Evolutionary conservation across 768 basidiomycete genomes (phyloP), one percentile per base, ranked within the genome.

Genomic region (Chalciporus sphaerocephalus): DNA sequence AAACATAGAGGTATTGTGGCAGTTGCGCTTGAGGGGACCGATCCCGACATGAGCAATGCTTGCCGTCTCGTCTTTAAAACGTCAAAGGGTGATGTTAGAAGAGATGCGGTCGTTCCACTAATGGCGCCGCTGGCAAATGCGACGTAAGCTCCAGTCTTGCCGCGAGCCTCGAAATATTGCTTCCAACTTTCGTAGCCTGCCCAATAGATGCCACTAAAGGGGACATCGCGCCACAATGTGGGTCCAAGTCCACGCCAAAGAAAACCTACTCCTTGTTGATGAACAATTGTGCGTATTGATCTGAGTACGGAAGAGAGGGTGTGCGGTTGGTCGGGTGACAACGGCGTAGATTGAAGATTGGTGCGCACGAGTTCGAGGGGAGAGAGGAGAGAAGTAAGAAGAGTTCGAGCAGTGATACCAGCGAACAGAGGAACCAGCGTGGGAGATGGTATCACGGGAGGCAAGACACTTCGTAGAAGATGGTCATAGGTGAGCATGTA

Each of bases 401-500:
- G 67, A 0, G 89, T 83, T 16, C 96, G 80, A 17, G 92, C 92
- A 38, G 87, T 55, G 40, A 91, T 77, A 28, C 96, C 96, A 11
- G 94, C 86, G 4, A 80, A 55, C 13, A 99, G 76, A 1, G 96
- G 94, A 6, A 79, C 72, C 34, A 82, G 38, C 2, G 70, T 65
- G 25, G 75, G 57, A 43, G 66, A 66, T n/a, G 82, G 72, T 46
- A 87, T 67, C 21, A 88, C 47, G 15, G 78, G 70, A 3, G 86
- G 84, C 10, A 91, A 66, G 32, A 77, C 68, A 35, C 74, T 73
- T 43, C 81, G 78, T 20, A 85, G 68, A 24, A 97, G 79, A 63
- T 90, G 81, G 67, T 97, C 94, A 64, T 98, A 98, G 16, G 91
- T 91, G 47, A 98, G 75, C 80, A 99, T 99, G 67, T 99, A 98